Percentiles rank a stretch among this genome's conserved stretches.
Evolutionary conservation across 2,329 filamentous ascomycete species (phyloP).

Genomic region (Beauveria bassiana): DNA sequence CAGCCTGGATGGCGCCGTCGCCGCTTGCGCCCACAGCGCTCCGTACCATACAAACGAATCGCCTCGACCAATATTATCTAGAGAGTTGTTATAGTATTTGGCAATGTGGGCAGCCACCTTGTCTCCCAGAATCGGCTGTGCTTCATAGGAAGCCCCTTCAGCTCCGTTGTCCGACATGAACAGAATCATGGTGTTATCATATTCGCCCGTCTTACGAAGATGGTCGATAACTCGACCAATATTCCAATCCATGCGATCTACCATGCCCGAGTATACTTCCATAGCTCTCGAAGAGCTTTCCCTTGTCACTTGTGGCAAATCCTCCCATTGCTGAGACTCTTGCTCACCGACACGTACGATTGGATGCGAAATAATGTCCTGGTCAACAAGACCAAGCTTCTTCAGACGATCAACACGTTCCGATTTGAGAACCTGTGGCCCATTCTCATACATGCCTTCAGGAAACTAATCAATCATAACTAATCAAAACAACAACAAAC

Average conservation of each 20-base stretch:
- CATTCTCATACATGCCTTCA: constrained; percentile 45
- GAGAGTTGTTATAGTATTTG: constrained; percentile 37
- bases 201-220: constrained; percentile 45
- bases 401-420: constrained; percentile 47
- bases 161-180: constrained; percentile 59
- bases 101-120: constrained; percentile 45
- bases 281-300: constrained; percentile 44
- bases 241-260: constrained; percentile 53
- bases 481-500: too few species aligned
- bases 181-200: constrained; percentile 56
- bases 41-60: constrained; percentile 54
- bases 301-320: constrained; percentile 37
- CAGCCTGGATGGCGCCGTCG: constrained; percentile 29
- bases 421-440: constrained; percentile 47
- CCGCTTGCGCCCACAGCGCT: constrained; percentile 39
- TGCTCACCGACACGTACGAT: constrained; percentile 34
- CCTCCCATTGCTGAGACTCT: constrained; percentile 39
- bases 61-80: constrained; percentile 47
- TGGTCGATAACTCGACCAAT: constrained; percentile 52
- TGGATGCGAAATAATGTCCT: constrained; percentile 42
- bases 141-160: constrained; percentile 51
- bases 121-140: constrained; percentile 47
- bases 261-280: constrained; percentile 58
- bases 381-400: constrained; percentile 45
- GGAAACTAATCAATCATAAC: not conserved